Evolutionary conservation across 208 protist species (phyloP).

Genomic region (Trypanosoma congolense): DNA sequence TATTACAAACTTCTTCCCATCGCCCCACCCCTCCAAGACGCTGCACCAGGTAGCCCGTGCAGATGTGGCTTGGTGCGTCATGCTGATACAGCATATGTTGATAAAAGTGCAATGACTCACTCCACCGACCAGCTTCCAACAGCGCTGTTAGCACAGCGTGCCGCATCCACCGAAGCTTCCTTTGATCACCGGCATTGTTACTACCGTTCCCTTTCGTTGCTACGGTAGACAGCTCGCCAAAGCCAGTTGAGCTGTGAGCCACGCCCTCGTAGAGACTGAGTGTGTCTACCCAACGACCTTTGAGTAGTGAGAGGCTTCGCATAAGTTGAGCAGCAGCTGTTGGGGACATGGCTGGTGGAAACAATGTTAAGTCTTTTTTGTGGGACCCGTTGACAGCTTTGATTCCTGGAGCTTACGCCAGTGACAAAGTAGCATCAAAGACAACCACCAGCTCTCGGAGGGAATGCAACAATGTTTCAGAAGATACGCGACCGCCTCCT

Average conservation of each 20-base stretch:
- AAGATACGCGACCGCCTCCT: slow-evolving; percentile 11
- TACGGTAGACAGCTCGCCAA: background rate
- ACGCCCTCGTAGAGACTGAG: slow-evolving; percentile 6
- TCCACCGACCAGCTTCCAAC: slow-evolving; percentile 31
- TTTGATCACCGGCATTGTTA: background rate
- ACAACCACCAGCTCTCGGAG: slow-evolving; percentile 14
- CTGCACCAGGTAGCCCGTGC: slow-evolving; percentile 41
- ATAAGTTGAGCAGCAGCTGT: slow-evolving; percentile 12
- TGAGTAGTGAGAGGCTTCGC: slow-evolving; percentile 12
- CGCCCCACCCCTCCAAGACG: slow-evolving; percentile 25
- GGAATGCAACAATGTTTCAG: slow-evolving; percentile 24
- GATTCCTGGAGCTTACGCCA: slow-evolving; percentile 13
- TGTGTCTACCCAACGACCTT: slow-evolving; percentile 11
- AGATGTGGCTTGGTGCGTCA: slow-evolving; percentile 37
- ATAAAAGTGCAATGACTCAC: slow-evolving; percentile 38
- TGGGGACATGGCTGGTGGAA: slow-evolving; percentile 3
- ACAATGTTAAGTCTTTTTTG: background rate
- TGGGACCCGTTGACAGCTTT: background rate
- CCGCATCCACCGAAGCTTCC: slow-evolving; percentile 23
- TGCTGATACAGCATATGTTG: slow-evolving; percentile 47
- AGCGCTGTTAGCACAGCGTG: slow-evolving; percentile 37
- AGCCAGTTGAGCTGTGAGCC: background rate
- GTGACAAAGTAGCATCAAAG: slow-evolving; percentile 13
- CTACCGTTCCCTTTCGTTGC: background rate
- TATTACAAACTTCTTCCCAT: slow-evolving; percentile 27